These are phyloP conservation scores for Hypsizygus marmoreus DNA, from an alignment of 768 basidiomycete species.

Conservation along the genomic window DNA sequence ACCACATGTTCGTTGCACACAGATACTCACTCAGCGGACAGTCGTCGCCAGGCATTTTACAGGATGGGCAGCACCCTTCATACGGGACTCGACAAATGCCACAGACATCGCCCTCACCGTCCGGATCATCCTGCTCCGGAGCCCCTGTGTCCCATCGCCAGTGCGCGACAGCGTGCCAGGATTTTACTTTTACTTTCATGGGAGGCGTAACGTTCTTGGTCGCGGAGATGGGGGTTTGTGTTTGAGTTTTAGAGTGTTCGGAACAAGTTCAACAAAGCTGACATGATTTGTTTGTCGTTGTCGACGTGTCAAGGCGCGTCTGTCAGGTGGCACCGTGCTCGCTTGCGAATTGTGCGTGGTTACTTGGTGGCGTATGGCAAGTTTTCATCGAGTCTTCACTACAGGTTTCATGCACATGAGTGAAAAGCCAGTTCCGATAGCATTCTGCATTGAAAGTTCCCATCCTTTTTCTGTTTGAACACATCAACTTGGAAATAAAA, in stretches of 20 bases:
- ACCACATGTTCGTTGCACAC: not conserved
- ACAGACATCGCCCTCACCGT: conserved; percentile 63
- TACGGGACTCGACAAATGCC: conserved; percentile 91
- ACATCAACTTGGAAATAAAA: too few relatives aligned
- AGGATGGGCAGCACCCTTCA: conserved; percentile 94
- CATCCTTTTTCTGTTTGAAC: too few relatives aligned
- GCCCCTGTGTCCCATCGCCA: conserved; percentile 81
- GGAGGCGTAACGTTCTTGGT: too few relatives aligned
- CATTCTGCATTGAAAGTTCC: too few relatives aligned
- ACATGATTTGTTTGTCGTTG: conserved; percentile 17
- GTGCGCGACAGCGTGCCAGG: conserved; percentile 86
- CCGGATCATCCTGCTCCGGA: conserved; percentile 37
- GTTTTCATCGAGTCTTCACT: too few relatives aligned
- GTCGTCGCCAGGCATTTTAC: conserved; percentile 96
- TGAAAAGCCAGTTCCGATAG: too few relatives aligned
- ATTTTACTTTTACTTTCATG: conserved; percentile 85
- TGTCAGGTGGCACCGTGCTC: too few relatives aligned
- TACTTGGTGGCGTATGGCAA: too few relatives aligned
- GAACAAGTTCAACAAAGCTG: conserved; percentile 12
- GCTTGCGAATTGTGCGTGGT: too few relatives aligned
- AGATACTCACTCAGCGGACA: conserved; percentile 73
- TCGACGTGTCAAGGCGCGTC: conserved; percentile 18
- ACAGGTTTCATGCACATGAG: too few relatives aligned
- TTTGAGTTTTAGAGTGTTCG: not conserved
- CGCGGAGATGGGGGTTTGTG: not conserved